Percentiles rank a stretch among this genome's conserved stretches.
Conservation (phyloP, 495 filamentous ascomycete species). For the Lasiosphaeria ovina region DNA sequence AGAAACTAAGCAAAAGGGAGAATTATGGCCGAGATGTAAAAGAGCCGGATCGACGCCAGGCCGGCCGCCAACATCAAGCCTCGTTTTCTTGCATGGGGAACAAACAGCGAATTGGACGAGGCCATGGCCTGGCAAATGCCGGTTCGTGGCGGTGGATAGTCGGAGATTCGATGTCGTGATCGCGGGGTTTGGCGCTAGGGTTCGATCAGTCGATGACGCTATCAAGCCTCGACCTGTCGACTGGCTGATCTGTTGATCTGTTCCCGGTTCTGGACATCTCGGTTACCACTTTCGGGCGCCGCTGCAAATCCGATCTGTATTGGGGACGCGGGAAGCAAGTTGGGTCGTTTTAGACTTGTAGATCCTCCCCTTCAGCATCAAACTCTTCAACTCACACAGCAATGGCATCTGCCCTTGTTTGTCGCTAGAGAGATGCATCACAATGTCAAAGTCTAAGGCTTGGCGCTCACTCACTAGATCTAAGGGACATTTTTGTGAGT, state of each 20-base stretch:
- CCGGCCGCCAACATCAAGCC: neutral
- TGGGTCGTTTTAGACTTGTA: neutral
- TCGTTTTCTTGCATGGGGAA: neutral
- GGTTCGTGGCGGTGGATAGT: slow-evolving; percentile 7
- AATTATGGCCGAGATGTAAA: neutral
- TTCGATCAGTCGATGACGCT: slow-evolving; percentile 10
- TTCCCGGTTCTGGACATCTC: neutral
- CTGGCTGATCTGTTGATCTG: slow-evolving; percentile 5
- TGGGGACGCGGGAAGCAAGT: neutral
- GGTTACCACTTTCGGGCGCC: neutral
- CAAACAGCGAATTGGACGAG: neutral
- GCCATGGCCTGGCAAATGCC: neutral
- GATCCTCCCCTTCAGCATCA: neutral
- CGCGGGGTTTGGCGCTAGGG: slow-evolving; percentile 16
- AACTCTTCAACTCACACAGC: neutral
- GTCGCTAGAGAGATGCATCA: neutral
- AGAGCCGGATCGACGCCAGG: slow-evolving; percentile 2
- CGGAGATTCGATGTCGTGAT: slow-evolving; percentile 20
- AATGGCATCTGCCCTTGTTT: neutral
- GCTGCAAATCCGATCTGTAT: neutral
- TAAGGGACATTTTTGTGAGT: no score
- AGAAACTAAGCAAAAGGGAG: neutral
- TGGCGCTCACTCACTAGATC: no score
- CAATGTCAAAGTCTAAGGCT: no score
- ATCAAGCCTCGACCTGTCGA: slow-evolving; percentile 17